Conservation (phyloP, 1,284 basidiomycete species). For the Amylostereum areolatum region DNA sequence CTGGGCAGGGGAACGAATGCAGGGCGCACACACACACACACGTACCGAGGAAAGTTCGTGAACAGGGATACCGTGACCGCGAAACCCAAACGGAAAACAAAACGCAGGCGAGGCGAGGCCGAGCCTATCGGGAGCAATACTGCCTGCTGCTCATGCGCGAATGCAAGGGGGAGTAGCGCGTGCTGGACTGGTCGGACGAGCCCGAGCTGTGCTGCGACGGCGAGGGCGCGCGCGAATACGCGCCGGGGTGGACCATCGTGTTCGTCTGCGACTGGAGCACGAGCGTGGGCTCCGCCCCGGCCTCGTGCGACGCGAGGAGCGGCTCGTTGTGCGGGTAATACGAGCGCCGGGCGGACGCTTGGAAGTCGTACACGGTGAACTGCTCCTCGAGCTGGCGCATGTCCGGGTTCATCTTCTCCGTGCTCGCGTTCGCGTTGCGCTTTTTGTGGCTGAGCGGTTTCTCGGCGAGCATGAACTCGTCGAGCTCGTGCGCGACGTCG, state of each 20-base stretch:
- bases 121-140: no score
- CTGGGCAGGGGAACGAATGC: no score
- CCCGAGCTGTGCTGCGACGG: conserved; percentile 23
- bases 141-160: no score
- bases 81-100: no score
- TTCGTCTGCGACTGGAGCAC: conserved; percentile 35
- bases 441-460: conserved; percentile 94
- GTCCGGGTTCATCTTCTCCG: conserved; percentile 85
- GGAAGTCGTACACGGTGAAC: conserved; percentile 80
- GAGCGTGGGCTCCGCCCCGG: conserved; percentile 26
- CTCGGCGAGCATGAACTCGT: conserved; percentile 94
- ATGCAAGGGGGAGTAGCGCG: background rate
- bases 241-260: conserved; percentile 38
- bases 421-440: conserved; percentile 78
- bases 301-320: conserved; percentile 42
- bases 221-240: conserved; percentile 58
- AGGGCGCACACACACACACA: no score
- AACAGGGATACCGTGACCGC: no score
- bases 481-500: conserved; percentile 94
- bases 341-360: conserved; percentile 55
- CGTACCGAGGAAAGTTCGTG: no score
- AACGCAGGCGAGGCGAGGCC: no score
- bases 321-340: conserved; percentile 80
- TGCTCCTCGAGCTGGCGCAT: conserved; percentile 91
- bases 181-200: background rate